These are phyloP conservation scores for Cytospora schulzeri DNA, from an alignment of 2,329 filamentous ascomycete genomes.

Conservation along the genomic window DNA sequence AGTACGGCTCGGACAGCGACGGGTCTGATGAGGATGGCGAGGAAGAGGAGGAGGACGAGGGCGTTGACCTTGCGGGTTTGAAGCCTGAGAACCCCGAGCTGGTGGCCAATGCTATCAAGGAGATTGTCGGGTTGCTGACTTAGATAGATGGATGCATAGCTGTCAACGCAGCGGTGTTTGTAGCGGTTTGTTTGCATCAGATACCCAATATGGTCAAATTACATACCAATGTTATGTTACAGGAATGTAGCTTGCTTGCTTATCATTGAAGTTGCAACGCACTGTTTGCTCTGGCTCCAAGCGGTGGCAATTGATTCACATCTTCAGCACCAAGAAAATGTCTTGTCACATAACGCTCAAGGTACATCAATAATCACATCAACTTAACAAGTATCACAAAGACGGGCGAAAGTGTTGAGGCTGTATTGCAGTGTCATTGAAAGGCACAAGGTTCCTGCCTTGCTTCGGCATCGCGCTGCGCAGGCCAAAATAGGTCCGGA, in stretches of 20 bases:
- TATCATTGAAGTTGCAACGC: not conserved
- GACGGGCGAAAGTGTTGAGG: not conserved
- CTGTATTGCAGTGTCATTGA: not conserved
- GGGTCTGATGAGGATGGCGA: slow-evolving; percentile 20
- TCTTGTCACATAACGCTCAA: no score
- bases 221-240: not conserved
- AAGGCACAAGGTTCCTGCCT: not conserved
- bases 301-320: not conserved
- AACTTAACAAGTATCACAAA: not conserved
- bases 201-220: not conserved
- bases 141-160: not conserved
- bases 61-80: slow-evolving; percentile 12
- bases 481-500: not conserved
- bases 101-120: slow-evolving; percentile 24
- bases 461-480: not conserved
- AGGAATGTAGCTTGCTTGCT: no score
- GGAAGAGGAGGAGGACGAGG: slow-evolving; percentile 29
- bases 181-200: not conserved
- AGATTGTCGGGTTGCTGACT: slow-evolving; percentile 26
- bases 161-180: not conserved
- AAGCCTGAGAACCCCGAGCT: slow-evolving; percentile 28
- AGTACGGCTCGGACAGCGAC: slow-evolving; percentile 26
- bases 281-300: slow-evolving; percentile 3
- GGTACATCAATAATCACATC: no score
- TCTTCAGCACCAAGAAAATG: no score